Percentiles rank a stretch among this genome's conserved stretches.
Evolutionary conservation across 1,284 basidiomycete species (phyloP).

Genomic region (Ceratobasidium sp.): DNA sequence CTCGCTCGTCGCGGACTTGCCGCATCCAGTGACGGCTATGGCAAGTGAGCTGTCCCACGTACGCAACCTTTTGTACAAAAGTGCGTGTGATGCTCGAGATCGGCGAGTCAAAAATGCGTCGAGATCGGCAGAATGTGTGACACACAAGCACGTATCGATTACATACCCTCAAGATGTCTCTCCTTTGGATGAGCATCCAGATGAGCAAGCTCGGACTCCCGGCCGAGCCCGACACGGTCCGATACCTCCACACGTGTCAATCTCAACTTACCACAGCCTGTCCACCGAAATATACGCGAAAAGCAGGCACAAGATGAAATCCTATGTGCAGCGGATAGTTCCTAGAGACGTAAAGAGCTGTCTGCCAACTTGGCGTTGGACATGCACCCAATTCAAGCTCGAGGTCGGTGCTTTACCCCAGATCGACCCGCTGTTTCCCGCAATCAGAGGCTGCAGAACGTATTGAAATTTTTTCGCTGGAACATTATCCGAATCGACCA

Average conservation of each 20-base stretch:
- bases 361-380: neutral
- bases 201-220: neutral
- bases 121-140: neutral
- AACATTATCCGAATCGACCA: too few species aligned
- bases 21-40: neutral
- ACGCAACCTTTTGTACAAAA: neutral
- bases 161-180: too few species aligned
- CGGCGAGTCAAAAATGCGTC: conserved; percentile 9
- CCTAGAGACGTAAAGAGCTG: neutral
- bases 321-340: neutral
- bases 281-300: neutral
- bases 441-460: too few species aligned
- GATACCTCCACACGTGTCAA: neutral
- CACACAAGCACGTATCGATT: neutral
- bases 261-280: neutral
- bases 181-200: too few species aligned
- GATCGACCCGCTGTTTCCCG: too few species aligned
- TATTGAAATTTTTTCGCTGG: too few species aligned
- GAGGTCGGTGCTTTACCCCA: too few species aligned
- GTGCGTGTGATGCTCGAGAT: neutral
- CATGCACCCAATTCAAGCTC: neutral
- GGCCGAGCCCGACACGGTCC: neutral
- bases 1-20: conserved; percentile 2
- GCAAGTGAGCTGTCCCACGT: conserved; percentile 1
- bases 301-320: conserved; percentile 3